A percentile compares a stretch with the other conserved stretches of the same genome.
These are phyloP conservation scores for Solanum bulbocastanum DNA, from an alignment of 257 asterid species.

Conservation along the genomic window DNA sequence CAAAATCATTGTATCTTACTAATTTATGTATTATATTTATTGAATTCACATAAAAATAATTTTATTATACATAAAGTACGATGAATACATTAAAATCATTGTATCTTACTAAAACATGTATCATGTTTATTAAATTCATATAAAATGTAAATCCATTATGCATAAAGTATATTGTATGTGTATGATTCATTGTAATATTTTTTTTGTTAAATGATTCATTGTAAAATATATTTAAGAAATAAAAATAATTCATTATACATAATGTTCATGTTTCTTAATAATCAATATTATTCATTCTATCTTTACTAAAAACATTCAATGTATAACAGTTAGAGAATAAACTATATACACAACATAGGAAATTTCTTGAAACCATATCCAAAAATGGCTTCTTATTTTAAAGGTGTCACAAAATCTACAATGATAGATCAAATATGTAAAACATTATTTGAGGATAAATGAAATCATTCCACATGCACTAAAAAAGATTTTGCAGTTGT, in stretches of 20 bases:
- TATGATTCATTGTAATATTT: not conserved
- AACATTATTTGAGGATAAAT: not conserved
- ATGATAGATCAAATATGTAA: not conserved
- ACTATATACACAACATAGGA: not conserved
- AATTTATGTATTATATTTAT: no score
- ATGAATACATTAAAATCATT: not conserved
- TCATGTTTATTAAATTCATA: not conserved
- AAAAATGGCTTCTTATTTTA: not conserved
- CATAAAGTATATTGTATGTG: not conserved
- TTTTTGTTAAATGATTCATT: not conserved
- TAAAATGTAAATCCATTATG: not conserved
- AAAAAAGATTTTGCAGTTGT: no score
- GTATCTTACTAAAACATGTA: not conserved
- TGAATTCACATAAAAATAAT: not conserved
- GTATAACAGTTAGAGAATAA: not conserved
- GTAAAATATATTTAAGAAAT: not conserved
- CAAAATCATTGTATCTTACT: no score
- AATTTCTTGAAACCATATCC: not conserved
- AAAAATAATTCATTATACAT: not conserved
- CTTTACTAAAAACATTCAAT: not conserved
- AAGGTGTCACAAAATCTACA: not conserved
- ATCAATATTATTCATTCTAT: not conserved
- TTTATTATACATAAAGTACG: not conserved
- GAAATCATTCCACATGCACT: not conserved
- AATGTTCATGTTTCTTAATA: not conserved